Evolutionary conservation across 495 filamentous ascomycete species (phyloP).

Genomic region (Penicillium malachiteum): DNA sequence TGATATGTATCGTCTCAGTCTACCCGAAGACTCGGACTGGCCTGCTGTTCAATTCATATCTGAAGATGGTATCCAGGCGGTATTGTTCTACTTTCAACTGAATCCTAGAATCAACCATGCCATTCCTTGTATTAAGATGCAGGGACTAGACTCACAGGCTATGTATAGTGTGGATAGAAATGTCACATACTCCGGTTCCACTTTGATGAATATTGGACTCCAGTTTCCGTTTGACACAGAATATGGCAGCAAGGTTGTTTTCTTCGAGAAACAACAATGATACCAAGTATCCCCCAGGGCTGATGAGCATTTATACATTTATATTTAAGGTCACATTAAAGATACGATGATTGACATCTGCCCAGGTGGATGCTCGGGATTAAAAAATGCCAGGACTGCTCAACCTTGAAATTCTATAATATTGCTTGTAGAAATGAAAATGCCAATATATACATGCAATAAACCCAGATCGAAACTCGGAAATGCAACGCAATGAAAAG

Average conservation of each 20-base stretch:
- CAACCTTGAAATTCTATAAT: too few relatives aligned
- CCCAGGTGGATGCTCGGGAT: too few relatives aligned
- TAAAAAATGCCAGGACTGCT: too few relatives aligned
- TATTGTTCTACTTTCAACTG: slow-evolving; percentile 53
- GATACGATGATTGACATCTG: too few relatives aligned
- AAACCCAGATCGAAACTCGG: too few relatives aligned
- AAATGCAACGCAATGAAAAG: too few relatives aligned
- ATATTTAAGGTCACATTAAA: too few relatives aligned
- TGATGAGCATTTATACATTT: too few relatives aligned
- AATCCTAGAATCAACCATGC: slow-evolving; percentile 42
- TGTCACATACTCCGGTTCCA: slow-evolving; percentile 41
- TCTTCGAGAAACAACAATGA: slow-evolving; percentile 34
- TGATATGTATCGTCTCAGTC: slow-evolving; percentile 49
- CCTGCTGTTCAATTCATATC: slow-evolving; percentile 54
- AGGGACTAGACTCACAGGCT: slow-evolving; percentile 44
- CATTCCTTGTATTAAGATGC: slow-evolving; percentile 41
- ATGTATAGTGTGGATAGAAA: slow-evolving; percentile 43
- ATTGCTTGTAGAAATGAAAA: too few relatives aligned
- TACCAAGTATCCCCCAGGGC: neutral
- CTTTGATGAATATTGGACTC: slow-evolving; percentile 51
- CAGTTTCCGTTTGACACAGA: slow-evolving; percentile 38
- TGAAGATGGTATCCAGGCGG: slow-evolving; percentile 37
- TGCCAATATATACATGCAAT: too few relatives aligned
- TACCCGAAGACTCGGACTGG: slow-evolving; percentile 55
- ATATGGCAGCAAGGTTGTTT: slow-evolving; percentile 43